phyloP scores from a whole-genome alignment of 345 rosid species.

The Lepidium sativum region DNA sequence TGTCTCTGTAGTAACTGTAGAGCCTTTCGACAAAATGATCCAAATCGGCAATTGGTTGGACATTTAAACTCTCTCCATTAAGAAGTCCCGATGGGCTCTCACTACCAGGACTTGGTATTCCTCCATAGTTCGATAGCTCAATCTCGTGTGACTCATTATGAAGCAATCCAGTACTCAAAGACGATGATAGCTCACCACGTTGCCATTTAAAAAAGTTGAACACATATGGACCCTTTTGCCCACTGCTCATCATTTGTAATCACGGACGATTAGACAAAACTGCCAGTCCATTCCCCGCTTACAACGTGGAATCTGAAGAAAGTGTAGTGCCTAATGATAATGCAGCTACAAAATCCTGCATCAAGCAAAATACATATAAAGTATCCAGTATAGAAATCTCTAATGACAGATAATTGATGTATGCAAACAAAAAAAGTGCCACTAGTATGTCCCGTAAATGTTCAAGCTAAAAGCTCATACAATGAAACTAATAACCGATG shows the following conservation, averaged over 20 bases:
- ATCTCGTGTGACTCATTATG: slow-evolving; percentile 72
- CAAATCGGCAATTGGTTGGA: slow-evolving; percentile 79
- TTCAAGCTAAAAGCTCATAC: background rate
- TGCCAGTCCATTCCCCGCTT: slow-evolving; percentile 78
- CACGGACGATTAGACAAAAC: slow-evolving; percentile 42
- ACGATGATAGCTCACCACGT: slow-evolving; percentile 59
- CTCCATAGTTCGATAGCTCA: slow-evolving; percentile 78
- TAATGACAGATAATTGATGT: background rate
- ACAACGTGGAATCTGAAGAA: background rate
- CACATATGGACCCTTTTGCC: slow-evolving; percentile 54
- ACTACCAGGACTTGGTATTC: slow-evolving; percentile 86
- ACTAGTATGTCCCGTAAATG: background rate
- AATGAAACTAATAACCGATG: background rate
- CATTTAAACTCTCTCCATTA: slow-evolving; percentile 78
- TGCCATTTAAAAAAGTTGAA: slow-evolving; percentile 59
- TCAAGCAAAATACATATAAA: background rate
- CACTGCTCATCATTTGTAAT: slow-evolving; percentile 76
- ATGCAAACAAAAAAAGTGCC: background rate
- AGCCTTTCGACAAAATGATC: slow-evolving; percentile 91
- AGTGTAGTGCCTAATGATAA: background rate
- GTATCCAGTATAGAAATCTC: background rate
- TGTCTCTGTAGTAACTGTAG: slow-evolving; percentile 88
- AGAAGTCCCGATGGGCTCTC: slow-evolving; percentile 96
- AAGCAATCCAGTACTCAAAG: slow-evolving; percentile 75
- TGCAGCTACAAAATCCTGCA: slow-evolving; percentile 21